Percentiles rank a stretch among this genome's conserved stretches.
phyloP scores from a whole-genome alignment of 2,329 filamentous ascomycete species.

The Phoma sp. region DNA sequence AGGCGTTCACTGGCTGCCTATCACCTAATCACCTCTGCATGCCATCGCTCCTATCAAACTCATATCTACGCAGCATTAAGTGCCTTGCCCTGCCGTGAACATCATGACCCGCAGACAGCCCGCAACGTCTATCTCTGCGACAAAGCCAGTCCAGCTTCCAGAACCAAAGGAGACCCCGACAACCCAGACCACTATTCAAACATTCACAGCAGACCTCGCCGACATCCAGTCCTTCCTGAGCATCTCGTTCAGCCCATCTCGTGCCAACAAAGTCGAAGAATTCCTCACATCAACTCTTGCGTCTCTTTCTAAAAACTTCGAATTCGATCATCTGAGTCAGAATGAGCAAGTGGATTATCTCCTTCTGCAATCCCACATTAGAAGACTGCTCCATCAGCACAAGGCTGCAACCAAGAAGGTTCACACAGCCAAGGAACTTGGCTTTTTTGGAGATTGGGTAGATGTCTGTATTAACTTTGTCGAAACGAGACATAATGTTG shows the following conservation, averaged over 20 bases:
- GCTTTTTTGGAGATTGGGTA: conserved; percentile 1
- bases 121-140: background rate
- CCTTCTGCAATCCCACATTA: conserved; percentile 4
- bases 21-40: no score
- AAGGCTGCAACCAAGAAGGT: background rate
- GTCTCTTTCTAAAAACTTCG: background rate
- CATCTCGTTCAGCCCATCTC: background rate
- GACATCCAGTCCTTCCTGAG: conserved; percentile 6
- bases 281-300: conserved; percentile 2
- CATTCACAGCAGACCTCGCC: conserved; percentile 5
- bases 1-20: no score
- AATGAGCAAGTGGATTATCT: conserved; percentile 6
- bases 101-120: conserved; percentile 3
- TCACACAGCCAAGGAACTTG: background rate
- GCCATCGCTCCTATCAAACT: background rate
- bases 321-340: background rate
- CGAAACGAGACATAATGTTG: conserved; percentile 6
- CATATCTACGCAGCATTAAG: background rate
- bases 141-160: background rate
- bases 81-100: background rate
- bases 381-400: conserved; percentile 1
- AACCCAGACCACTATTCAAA: conserved; percentile 3
- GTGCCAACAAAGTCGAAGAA: conserved; percentile 1
- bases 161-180: conserved; percentile 1
- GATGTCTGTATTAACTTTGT: conserved; percentile 1